phyloP scores from a whole-genome alignment of 1,284 basidiomycete genomes.

The Trichosporon sp. region DNA sequence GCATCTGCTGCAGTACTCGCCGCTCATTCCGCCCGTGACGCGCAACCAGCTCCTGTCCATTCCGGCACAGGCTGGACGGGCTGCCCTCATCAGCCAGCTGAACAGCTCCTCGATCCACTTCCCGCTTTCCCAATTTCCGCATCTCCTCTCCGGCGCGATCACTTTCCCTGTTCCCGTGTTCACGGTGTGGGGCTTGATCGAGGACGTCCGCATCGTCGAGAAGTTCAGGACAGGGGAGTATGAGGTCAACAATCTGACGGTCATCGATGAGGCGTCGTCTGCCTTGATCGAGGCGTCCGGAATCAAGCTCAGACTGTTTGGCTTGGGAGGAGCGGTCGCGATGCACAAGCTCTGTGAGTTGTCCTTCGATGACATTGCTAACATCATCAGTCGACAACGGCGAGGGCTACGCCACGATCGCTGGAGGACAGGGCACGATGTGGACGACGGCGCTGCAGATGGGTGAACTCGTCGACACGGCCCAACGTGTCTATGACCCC shows the following conservation, averaged over 20 bases:
- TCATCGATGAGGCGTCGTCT: slow-evolving; percentile 93
- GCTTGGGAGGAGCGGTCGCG: slow-evolving; percentile 92
- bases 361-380: slow-evolving; percentile 28
- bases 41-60: slow-evolving; percentile 77
- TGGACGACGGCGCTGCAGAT: slow-evolving; percentile 98
- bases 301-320: slow-evolving; percentile 87
- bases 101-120: slow-evolving; percentile 59
- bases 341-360: slow-evolving; percentile 93
- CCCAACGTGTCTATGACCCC: slow-evolving; percentile 88
- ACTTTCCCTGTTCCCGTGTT: slow-evolving; percentile 89
- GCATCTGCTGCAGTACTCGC: slow-evolving; percentile 95
- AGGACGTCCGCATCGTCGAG: slow-evolving; percentile 90
- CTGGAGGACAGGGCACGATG: slow-evolving; percentile 96
- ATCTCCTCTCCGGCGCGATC: slow-evolving; percentile 83
- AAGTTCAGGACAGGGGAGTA: slow-evolving; percentile 84
- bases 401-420: slow-evolving; percentile 90
- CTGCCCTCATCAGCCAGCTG: slow-evolving; percentile 61
- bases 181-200: slow-evolving; percentile 96
- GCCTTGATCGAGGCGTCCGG: slow-evolving; percentile 88
- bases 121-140: slow-evolving; percentile 86
- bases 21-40: slow-evolving; percentile 82
- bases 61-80: slow-evolving; percentile 60
- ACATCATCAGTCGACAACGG: slow-evolving; percentile 59
- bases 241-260: slow-evolving; percentile 79
- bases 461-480: slow-evolving; percentile 95